Percentiles rank a stretch among this genome's conserved stretches.
These are phyloP conservation scores for Sclerotiophoma versabilis DNA, from an alignment of 2,329 filamentous ascomycete genomes.

Conservation along the genomic window DNA sequence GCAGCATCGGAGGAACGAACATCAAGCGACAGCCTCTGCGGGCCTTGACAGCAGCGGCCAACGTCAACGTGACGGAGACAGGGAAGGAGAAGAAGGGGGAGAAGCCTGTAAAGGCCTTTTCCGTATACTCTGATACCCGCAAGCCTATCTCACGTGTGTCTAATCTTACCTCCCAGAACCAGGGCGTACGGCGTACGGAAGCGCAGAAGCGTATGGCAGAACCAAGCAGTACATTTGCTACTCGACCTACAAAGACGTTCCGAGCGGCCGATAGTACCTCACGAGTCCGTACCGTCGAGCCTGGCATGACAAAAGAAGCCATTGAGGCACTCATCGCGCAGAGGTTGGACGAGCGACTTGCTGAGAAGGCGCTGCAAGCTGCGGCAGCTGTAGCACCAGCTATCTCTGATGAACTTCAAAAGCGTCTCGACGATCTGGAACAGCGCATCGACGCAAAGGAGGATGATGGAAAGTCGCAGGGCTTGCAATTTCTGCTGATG, in stretches of 20 bases:
- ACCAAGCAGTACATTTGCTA: constrained; percentile 44
- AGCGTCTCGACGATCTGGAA: constrained; percentile 82
- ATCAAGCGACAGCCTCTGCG: constrained; percentile 77
- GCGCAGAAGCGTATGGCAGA: constrained; percentile 55
- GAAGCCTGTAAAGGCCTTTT: constrained; percentile 84
- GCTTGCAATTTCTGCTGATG: constrained; percentile 85
- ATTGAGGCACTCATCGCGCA: constrained; percentile 93
- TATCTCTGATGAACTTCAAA: constrained; percentile 80
- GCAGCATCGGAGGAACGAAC: constrained; percentile 45
- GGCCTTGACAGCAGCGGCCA: constrained; percentile 77
- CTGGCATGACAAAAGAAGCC: constrained; percentile 63
- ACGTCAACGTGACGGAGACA: constrained; percentile 69
- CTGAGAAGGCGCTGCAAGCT: constrained; percentile 71
- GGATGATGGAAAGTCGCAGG: constrained; percentile 80
- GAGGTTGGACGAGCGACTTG: constrained; percentile 88
- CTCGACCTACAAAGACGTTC: constrained; percentile 51
- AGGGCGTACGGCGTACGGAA: constrained; percentile 47
- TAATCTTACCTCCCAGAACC: constrained; percentile 44
- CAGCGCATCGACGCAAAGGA: constrained; percentile 75
- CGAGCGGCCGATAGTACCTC: constrained; percentile 47
- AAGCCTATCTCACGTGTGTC: constrained; percentile 38
- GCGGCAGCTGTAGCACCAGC: constrained; percentile 55
- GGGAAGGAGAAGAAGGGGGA: constrained; percentile 59
- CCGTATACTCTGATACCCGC: constrained; percentile 76
- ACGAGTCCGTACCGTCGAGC: constrained; percentile 36